Base-by-base conservation (phyloP, 2,329 filamentous ascomycete genomes). In the Hypoxylon sp. region DNA sequence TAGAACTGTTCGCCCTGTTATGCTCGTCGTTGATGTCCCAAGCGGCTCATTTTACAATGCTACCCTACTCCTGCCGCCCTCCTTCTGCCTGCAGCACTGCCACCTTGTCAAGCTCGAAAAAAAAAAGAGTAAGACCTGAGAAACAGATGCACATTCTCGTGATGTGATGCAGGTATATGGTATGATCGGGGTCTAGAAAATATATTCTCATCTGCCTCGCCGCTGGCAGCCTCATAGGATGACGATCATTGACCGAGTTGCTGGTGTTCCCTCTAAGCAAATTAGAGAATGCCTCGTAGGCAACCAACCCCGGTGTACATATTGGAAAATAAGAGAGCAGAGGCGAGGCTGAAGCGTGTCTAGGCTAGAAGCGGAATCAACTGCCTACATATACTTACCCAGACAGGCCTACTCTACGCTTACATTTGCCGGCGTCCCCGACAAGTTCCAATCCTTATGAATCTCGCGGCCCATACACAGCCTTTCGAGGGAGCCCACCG, bases 291-390 rank as follows among this genome's bases (percentile, higher is more conserved):
- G 52, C 60, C 56, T 65, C 6, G 17, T 37, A 65, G 60, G 66
- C 66, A 65, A 52, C 52, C 48, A 47, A 19, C 17, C 4, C 37
- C 29, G 14, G 24, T 19, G 14, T 29, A 19, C 51, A 17, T 29
- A 42, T 5, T 24, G 6, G 3, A 39, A 55, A 37, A 54, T 22
- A 60, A 60, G 46, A 37, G 44, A 24, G 29, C n/a, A 31, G 48
- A 54, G 46, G 17, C 31, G 29, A 71, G 68, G 68, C 68, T 68
- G 63, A 71, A 66, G 44, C n/a, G 17, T 35, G 13, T 47, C 35
- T 33, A 26, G 11, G 31, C 14, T 19, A 42, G 47, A 58, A 37
- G 26, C 33, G 31, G 56, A 51, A 54, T 58, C 24, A 39, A 63
- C 44, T 35, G 37, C 33, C 19, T 42, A 31, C 44, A 33, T 31